phyloP scores from a whole-genome alignment of 139 green algal genomes.

The Asterochloris erici region DNA sequence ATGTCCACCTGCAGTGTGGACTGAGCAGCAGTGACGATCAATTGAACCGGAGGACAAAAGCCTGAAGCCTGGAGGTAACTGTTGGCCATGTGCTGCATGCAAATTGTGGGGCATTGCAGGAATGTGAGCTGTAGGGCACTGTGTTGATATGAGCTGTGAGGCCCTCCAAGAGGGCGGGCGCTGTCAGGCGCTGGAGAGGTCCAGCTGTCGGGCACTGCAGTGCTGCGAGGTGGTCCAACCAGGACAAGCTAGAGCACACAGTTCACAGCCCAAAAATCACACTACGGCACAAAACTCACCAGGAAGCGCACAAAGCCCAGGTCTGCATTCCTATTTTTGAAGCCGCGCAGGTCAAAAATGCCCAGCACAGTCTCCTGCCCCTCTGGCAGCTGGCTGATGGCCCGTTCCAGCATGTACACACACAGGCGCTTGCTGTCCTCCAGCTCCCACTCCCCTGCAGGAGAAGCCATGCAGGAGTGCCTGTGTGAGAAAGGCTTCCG shows the following conservation, averaged over 20 bases:
- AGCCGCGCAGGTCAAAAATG: conserved; percentile 90
- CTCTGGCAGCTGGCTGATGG: conserved; percentile 45
- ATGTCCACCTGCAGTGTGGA: conserved; percentile 60
- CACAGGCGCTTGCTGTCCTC: conserved; percentile 69
- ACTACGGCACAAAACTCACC: conserved; percentile 32
- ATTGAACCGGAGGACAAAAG: no score
- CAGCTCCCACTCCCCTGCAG: conserved; percentile 59
- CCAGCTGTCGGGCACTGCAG: not conserved
- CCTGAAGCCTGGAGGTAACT: no score
- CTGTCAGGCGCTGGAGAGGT: not conserved
- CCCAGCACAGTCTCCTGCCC: conserved; percentile 79
- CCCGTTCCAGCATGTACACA: conserved; percentile 66
- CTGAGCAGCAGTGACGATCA: no score
- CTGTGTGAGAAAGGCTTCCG: no score
- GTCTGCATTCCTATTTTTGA: conserved; percentile 80
- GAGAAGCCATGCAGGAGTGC: no score
- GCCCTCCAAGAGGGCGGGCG: no score
- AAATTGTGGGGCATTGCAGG: no score
- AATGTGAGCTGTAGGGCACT: no score
- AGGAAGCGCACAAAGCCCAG: conserved; percentile 86
- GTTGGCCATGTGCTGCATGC: no score
- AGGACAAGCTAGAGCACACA: not conserved
- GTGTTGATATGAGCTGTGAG: no score
- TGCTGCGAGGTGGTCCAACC: not conserved
- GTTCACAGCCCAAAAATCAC: not conserved